A percentile compares a stretch with the other conserved stretches of the same genome.
Evolutionary conservation across 192 early-diverging fungal genomes (phyloP).

Genomic region (Phycomyces nitens): DNA sequence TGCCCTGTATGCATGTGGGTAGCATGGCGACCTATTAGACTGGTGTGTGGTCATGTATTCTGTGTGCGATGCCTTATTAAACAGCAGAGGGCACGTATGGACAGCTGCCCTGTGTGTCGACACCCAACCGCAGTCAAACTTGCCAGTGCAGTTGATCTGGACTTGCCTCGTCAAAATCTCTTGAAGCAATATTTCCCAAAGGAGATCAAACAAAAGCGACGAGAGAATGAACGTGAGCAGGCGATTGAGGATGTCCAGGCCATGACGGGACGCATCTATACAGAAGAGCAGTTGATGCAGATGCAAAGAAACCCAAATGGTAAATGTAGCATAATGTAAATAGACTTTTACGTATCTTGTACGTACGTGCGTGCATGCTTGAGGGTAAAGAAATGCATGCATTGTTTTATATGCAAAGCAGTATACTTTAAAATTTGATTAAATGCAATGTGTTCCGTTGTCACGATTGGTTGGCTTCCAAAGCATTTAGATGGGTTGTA

Average conservation of each 20-base stretch:
- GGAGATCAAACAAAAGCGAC: slow-evolving; percentile 70
- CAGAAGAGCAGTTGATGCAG: slow-evolving; percentile 23
- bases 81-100: slow-evolving; percentile 58
- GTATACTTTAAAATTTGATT: too few species aligned
- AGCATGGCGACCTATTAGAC: slow-evolving; percentile 74
- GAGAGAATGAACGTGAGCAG: slow-evolving; percentile 62
- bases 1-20: slow-evolving; percentile 81
- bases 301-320: slow-evolving; percentile 18
- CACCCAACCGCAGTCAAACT: slow-evolving; percentile 52
- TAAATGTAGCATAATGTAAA: slow-evolving; percentile 29
- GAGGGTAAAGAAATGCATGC: too few species aligned
- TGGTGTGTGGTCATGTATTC: slow-evolving; percentile 75
- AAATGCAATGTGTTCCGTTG: too few species aligned
- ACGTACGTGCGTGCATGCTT: background rate
- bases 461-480: too few species aligned
- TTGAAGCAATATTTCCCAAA: slow-evolving; percentile 76
- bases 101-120: slow-evolving; percentile 76
- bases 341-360: background rate
- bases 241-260: slow-evolving; percentile 61
- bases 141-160: slow-evolving; percentile 59
- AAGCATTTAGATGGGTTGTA: too few species aligned
- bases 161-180: slow-evolving; percentile 66
- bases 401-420: too few species aligned
- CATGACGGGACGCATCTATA: slow-evolving; percentile 39
- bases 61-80: slow-evolving; percentile 81